Base-by-base conservation (phyloP, 2,329 filamentous ascomycete species). In the Corinectria fuckeliana region DNA sequence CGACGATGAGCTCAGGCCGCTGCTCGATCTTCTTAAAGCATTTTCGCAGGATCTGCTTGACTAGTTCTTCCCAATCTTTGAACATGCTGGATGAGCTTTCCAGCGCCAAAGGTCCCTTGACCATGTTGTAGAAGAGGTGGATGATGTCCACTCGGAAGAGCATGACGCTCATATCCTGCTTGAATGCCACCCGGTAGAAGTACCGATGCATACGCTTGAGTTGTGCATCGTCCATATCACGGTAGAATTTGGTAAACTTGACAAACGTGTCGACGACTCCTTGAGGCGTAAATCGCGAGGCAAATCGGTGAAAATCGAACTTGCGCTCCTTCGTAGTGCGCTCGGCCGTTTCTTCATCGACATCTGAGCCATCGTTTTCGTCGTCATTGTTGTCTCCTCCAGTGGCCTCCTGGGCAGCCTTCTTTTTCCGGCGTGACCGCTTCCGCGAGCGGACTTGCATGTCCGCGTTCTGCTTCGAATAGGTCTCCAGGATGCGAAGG, bases 161-260 rank as follows among this genome's bases (percentile, higher is more conserved):
- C 78, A 97, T 86, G 20, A 97, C 89, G 56, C 88, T 89, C 80
- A 95, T 88, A 45, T 97, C 92, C 75, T 96, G 91, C 77, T 98
- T 99, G 81, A 98, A 98, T 0, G 93, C 93, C 10, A 96, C 83
- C 0, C 94, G 89, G 71, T 98, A 96, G 71, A 99, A 93, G 75
- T 94, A 99, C 6, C 95, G 90, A 77, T 98, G 95, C 11, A 90
- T 90, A 5, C 95, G 88, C 78, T 98, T 98, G 34, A 98, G 80
- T 73, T 99, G 95, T 34, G 88, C 82, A 2, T 88, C 81, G 51
- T 88, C 85, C 10, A 99, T 82, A 64, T 99, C 95, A 38, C 82
- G 84, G 76, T 96, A 97, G 76, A 88, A 94, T 45, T 83, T 85
- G 1, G 89, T 87, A 63, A 97, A 93, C 3, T 86, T 82, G 26